A percentile compares a stretch with the other conserved stretches of the same genome.
Conservation (phyloP, 2,329 filamentous ascomycete genomes). For the Zasmidium cellare region DNA sequence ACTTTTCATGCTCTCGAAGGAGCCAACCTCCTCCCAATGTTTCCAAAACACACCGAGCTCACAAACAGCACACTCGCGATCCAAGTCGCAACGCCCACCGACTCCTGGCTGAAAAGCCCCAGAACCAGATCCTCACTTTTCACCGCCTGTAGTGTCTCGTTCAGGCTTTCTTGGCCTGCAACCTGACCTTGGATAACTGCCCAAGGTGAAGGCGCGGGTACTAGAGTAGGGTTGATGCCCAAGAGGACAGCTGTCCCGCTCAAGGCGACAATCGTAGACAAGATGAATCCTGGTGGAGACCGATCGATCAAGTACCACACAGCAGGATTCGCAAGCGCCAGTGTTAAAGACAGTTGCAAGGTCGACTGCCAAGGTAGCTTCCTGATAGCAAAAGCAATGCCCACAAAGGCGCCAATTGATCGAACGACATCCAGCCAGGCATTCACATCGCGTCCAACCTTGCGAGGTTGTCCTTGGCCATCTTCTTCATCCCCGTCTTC, state of each 20-base stretch:
- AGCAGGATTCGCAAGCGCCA: slow-evolving; percentile 87
- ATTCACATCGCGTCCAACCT: slow-evolving; percentile 18
- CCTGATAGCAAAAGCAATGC: slow-evolving; percentile 78
- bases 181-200: slow-evolving; percentile 29
- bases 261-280: slow-evolving; percentile 73
- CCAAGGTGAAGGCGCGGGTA: slow-evolving; percentile 64
- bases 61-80: slow-evolving; percentile 92
- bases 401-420: slow-evolving; percentile 69
- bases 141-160: slow-evolving; percentile 17
- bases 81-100: slow-evolving; percentile 77
- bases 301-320: slow-evolving; percentile 97
- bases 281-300: slow-evolving; percentile 77
- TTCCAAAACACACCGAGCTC: slow-evolving; percentile 93
- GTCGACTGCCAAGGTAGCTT: slow-evolving; percentile 92
- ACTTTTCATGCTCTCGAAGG: slow-evolving; percentile 16
- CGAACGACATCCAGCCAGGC: slow-evolving; percentile 71
- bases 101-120: slow-evolving; percentile 62
- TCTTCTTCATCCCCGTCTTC: slow-evolving; percentile 43
- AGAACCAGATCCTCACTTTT: slow-evolving; percentile 29
- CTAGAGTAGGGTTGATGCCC: slow-evolving; percentile 72
- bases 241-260: slow-evolving; percentile 73
- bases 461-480: slow-evolving; percentile 11
- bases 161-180: slow-evolving; percentile 16
- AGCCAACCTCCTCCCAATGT: slow-evolving; percentile 82
- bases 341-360: slow-evolving; percentile 85